Evolutionary conservation across 75 land plant species (phyloP).

Genomic region (Ceratopteris richardii): DNA sequence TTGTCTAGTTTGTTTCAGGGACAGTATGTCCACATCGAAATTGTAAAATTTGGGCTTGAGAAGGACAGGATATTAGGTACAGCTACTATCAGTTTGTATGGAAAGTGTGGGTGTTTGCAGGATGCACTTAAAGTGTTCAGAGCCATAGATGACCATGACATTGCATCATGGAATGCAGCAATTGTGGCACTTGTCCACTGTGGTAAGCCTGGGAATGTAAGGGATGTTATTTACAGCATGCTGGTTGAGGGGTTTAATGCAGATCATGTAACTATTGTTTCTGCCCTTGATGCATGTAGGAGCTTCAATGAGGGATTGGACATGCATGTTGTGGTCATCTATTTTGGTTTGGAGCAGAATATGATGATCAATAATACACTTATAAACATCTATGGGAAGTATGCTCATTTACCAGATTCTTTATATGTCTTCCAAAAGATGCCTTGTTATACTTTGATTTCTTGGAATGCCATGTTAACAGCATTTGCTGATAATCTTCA

Average conservation of each 20-base stretch:
- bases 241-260: not conserved
- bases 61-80: not conserved
- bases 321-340: not conserved
- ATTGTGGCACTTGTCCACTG: not conserved
- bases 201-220: not conserved
- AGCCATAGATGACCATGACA: not conserved
- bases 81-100: not conserved
- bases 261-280: not conserved
- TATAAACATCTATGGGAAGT: conserved; percentile 4
- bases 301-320: not conserved
- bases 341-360: conserved; percentile 1
- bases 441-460: conserved; percentile 10
- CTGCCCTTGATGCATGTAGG: not conserved
- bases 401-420: not conserved
- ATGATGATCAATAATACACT: not conserved
- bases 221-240: not conserved
- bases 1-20: not conserved
- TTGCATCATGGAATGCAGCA: conserved; percentile 1
- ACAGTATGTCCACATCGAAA: not conserved
- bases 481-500: conserved; percentile 8
- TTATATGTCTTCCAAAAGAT: conserved; percentile 9
- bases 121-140: not conserved
- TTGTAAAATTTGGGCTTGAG: not conserved
- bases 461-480: conserved; percentile 28
- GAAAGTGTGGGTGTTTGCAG: not conserved